Base-by-base conservation (phyloP, 2,329 filamentous ascomycete genomes). In the Elsinoe ampelina region DNA sequence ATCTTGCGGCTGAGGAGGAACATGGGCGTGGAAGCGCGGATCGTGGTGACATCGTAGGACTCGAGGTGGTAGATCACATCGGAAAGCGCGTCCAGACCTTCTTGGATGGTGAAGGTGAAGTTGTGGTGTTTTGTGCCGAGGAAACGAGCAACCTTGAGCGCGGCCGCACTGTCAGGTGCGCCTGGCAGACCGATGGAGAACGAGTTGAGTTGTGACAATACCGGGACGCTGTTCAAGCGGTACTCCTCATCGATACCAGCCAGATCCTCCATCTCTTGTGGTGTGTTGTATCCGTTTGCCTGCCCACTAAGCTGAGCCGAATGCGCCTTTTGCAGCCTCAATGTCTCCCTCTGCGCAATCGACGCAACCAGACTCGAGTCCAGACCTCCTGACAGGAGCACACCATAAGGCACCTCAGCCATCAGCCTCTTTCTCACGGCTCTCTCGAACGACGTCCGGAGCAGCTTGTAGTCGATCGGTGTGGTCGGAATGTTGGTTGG, bases 31-130 rank as follows among this genome's bases (percentile, higher is more conserved):
- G 92, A 97, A 57, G 93, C 93, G 69, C 93, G 90, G 70, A 98
- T 97, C 2, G 93, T 98, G 55, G 93, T 98, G 22, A 98, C 93
- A 71, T 98, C 93, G 75, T 93, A 98, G 12, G 89, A 89, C 78
- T 98, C 93, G 60, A 98, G 83, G 75, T 98, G 93, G 77, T 87
- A 96, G 70, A 98, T 97, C 70, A 98, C 93, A 72, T 98, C 93
- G 35, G 89, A 95, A 6, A 98, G 83, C 15, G 93, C 92, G 74
- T 98, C 92, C 68, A 98, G 85, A 59, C 93, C 93, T 68, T 98
- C 93, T 72, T 98, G 89, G 58, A 98, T 86, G 60, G 93, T 97
- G 73, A 98, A 98, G 56, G 91, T 97, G 80, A 98, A 95, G 67
- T 90, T 89, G 75, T 98, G 90, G 73, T 98, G 93, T 77, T 93